Percentiles rank a stretch among this genome's conserved stretches.
Conservation (phyloP, 2,329 filamentous ascomycete genomes). For the Penicillium sp. region DNA sequence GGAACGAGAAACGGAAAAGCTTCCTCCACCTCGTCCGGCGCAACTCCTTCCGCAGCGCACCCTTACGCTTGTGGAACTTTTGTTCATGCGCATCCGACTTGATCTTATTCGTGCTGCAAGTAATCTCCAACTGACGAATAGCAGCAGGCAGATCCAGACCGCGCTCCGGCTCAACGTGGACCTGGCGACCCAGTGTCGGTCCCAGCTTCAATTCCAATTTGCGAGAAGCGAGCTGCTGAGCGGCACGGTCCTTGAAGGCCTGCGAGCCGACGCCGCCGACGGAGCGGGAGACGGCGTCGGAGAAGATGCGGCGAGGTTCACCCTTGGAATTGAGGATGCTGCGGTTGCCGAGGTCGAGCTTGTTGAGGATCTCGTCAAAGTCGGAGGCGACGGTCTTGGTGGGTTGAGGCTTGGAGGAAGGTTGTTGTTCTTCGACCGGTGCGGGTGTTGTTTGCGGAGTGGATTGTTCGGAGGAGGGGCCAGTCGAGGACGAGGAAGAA, state of each 20-base stretch:
- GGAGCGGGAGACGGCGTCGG: constrained; percentile 18
- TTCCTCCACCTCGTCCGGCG: constrained; percentile 38
- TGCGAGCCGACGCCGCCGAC: constrained; percentile 14
- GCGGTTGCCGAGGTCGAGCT: constrained; percentile 24
- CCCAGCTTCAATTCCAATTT: constrained; percentile 32
- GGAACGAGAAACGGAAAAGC: constrained; percentile 41
- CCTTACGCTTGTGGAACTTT: constrained; percentile 39
- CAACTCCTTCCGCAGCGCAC: constrained; percentile 38
- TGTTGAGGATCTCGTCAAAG: constrained; percentile 31
- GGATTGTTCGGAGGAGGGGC: constrained; percentile 1
- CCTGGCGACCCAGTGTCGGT: constrained; percentile 33
- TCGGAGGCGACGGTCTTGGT: constrained; percentile 14
- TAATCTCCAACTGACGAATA: constrained; percentile 22
- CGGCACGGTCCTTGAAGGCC: constrained; percentile 5
- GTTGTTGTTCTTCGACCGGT: constrained; percentile 6
- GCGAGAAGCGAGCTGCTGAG: constrained; percentile 16
- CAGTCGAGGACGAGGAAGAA: no score
- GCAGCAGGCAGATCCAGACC: constrained; percentile 27
- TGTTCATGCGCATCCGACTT: constrained; percentile 28
- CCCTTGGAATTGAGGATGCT: constrained; percentile 2
- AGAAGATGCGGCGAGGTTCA: constrained; percentile 5
- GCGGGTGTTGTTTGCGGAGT: constrained; percentile 3
- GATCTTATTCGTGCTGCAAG: constrained; percentile 30
- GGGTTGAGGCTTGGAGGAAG: constrained; percentile 4
- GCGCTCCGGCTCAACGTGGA: constrained; percentile 29